Evolutionary conservation across 805 yeast genomes (phyloP).

Genomic region (Candida pseudoglaebosa): DNA sequence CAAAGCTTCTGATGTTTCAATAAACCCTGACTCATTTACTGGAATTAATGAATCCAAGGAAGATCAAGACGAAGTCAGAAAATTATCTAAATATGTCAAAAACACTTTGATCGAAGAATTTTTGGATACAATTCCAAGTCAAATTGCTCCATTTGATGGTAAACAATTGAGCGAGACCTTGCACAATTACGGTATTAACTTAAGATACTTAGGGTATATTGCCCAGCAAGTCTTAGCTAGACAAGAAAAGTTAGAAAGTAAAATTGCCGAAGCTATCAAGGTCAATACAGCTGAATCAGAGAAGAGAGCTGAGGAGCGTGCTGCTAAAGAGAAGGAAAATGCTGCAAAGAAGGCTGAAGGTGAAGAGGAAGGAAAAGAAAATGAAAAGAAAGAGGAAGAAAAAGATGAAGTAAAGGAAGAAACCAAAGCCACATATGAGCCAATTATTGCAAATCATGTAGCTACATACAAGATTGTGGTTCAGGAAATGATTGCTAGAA

Average conservation of each 20-base stretch:
- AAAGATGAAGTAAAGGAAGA: slow-evolving; percentile 24
- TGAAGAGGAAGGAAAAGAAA: slow-evolving; percentile 16
- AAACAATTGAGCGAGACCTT: slow-evolving; percentile 60
- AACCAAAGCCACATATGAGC: slow-evolving; percentile 38
- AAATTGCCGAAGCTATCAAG: slow-evolving; percentile 17
- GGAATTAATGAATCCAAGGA: slow-evolving; percentile 35
- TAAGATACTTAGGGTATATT: slow-evolving; percentile 78
- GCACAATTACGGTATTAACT: slow-evolving; percentile 81
- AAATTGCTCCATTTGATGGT: slow-evolving; percentile 78
- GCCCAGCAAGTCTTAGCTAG: slow-evolving; percentile 32
- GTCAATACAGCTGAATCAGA: slow-evolving; percentile 24
- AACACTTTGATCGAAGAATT: slow-evolving; percentile 59
- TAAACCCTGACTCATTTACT: slow-evolving; percentile 78
- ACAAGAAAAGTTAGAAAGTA: slow-evolving; percentile 15
- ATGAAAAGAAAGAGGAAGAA: slow-evolving; percentile 28
- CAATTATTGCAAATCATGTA: slow-evolving; percentile 38
- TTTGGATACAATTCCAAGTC: slow-evolving; percentile 50
- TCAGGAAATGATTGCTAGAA: slow-evolving; percentile 77
- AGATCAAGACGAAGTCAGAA: slow-evolving; percentile 66
- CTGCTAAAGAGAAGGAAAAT: slow-evolving; percentile 17
- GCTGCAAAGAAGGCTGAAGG: slow-evolving; percentile 14
- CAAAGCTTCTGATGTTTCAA: slow-evolving; percentile 49
- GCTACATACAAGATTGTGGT: slow-evolving; percentile 46
- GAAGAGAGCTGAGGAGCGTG: slow-evolving; percentile 22
- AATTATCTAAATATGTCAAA: slow-evolving; percentile 61